Percentiles rank a stretch among this genome's conserved stretches.
Evolutionary conservation across 2,329 filamentous ascomycete genomes (phyloP).

Genomic region (Bipolaris victoriae): DNA sequence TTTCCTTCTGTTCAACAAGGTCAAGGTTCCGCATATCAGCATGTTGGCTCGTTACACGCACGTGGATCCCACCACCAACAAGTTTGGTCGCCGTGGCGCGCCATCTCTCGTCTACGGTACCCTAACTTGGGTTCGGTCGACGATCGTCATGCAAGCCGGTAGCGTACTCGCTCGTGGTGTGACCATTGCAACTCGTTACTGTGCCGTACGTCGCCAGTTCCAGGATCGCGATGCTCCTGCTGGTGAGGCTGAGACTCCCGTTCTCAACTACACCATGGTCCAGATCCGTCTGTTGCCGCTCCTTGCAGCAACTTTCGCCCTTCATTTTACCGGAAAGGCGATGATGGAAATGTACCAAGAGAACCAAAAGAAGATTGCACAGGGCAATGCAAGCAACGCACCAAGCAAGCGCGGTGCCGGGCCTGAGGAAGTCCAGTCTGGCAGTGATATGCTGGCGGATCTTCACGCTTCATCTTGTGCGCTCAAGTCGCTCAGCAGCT

Average conservation of each 20-base stretch:
- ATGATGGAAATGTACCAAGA: constrained; percentile 78
- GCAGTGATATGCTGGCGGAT: constrained; percentile 72
- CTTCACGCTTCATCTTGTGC: constrained; percentile 79
- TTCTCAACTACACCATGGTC: constrained; percentile 82
- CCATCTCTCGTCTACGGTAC: constrained; percentile 76
- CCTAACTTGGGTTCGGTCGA: constrained; percentile 75
- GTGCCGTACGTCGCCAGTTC: constrained; percentile 76
- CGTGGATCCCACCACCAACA: constrained; percentile 70
- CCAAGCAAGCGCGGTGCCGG: constrained; percentile 61
- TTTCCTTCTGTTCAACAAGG: constrained; percentile 76
- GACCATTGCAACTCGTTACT: constrained; percentile 78
- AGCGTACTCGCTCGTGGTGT: constrained; percentile 75
- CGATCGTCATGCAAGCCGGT: constrained; percentile 75
- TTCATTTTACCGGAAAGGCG: constrained; percentile 77
- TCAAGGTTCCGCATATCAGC: constrained; percentile 75
- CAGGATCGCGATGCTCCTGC: constrained; percentile 72
- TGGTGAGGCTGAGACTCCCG: constrained; percentile 70
- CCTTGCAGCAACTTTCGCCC: constrained; percentile 75
- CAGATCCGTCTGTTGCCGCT: constrained; percentile 75
- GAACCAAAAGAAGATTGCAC: constrained; percentile 71
- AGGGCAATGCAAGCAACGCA: constrained; percentile 47
- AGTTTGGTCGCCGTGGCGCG: constrained; percentile 70
- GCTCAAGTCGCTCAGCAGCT: constrained; percentile 74
- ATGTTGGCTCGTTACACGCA: constrained; percentile 75
- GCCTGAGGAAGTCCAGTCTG: constrained; percentile 70